A percentile compares a stretch with the other conserved stretches of the same genome.
Conservation (phyloP, 108 stramenopile species). For the Pseudonitzschia pungens region DNA sequence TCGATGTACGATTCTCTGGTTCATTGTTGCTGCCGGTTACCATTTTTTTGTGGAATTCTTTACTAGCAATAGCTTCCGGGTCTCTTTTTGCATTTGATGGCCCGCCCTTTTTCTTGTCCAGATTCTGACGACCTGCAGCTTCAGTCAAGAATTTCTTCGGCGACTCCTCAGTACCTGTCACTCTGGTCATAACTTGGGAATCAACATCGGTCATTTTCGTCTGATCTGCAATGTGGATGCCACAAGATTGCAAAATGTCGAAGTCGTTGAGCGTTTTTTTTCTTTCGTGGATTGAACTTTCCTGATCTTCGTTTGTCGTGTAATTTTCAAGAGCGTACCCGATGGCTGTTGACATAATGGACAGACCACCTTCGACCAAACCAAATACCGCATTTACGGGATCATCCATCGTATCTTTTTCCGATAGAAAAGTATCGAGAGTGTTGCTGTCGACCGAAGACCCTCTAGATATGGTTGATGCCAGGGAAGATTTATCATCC, state of each 20-base stretch:
- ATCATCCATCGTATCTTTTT: slow-evolving; percentile 23
- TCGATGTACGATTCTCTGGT: neutral
- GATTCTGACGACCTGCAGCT: neutral
- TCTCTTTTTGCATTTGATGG: neutral
- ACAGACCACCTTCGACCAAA: slow-evolving; percentile 38
- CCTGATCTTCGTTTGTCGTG: neutral
- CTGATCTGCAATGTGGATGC: neutral
- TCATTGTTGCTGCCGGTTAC: neutral
- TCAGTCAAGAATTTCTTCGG: neutral
- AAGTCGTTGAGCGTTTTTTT: neutral
- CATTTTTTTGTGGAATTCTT: neutral
- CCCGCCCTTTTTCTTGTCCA: neutral
- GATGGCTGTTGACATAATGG: slow-evolving; percentile 22
- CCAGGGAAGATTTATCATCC: slow-evolving; percentile 6
- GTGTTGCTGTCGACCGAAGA: slow-evolving; percentile 14
- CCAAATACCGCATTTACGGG: slow-evolving; percentile 22
- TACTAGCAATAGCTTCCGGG: neutral
- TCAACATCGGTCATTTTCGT: neutral
- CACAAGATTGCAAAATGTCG: slow-evolving; percentile 11
- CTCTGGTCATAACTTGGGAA: neutral
- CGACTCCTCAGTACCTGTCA: too few species aligned
- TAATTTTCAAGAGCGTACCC: slow-evolving; percentile 20
- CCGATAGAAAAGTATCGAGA: slow-evolving; percentile 9
- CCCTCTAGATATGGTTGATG: slow-evolving; percentile 4
- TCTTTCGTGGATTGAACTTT: neutral